Percentiles rank a stretch among this genome's conserved stretches.
Conservation (phyloP, 768 basidiomycete genomes). For the Serendipita indica region DNA sequence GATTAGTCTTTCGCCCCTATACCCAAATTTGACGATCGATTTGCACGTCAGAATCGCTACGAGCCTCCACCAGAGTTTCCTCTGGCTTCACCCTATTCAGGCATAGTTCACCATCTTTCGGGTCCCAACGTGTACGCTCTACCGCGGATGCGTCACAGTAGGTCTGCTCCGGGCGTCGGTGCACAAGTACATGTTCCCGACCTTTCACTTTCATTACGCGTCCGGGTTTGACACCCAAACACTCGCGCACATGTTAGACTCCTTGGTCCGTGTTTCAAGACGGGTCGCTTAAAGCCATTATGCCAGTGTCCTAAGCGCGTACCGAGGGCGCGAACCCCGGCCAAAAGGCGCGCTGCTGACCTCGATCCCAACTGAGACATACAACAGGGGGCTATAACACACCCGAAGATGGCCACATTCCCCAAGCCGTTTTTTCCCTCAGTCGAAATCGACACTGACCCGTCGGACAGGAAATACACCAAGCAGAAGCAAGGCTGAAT, state of each 20-base stretch:
- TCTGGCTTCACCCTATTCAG: slow-evolving; percentile 85
- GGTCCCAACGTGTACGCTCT: slow-evolving; percentile 77
- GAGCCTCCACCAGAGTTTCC: slow-evolving; percentile 93
- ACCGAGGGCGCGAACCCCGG: slow-evolving; percentile 36
- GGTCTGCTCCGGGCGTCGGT: slow-evolving; percentile 61
- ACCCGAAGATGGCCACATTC: slow-evolving; percentile 50
- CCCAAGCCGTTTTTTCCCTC: slow-evolving; percentile 40
- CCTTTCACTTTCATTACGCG: slow-evolving; percentile 61
- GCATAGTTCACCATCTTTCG: slow-evolving; percentile 86
- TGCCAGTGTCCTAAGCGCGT: slow-evolving; percentile 59
- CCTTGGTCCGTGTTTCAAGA: slow-evolving; percentile 80
- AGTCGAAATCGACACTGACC: slow-evolving; percentile 56
- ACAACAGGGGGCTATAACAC: slow-evolving; percentile 48
- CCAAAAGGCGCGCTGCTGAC: slow-evolving; percentile 45
- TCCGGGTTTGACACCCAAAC: slow-evolving; percentile 57
- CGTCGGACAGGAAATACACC: slow-evolving; percentile 41
- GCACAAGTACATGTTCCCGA: slow-evolving; percentile 48
- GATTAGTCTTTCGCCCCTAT: slow-evolving; percentile 95
- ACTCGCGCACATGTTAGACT: slow-evolving; percentile 75
- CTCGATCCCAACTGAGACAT: slow-evolving; percentile 46
- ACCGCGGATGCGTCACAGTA: slow-evolving; percentile 62
- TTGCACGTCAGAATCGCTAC: slow-evolving; percentile 94
- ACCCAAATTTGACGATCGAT: slow-evolving; percentile 91
- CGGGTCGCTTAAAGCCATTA: slow-evolving; percentile 68
- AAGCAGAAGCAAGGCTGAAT: slow-evolving; percentile 39